phyloP scores from a whole-genome alignment of 108 stramenopile genomes.

The Seminavis robusta region DNA sequence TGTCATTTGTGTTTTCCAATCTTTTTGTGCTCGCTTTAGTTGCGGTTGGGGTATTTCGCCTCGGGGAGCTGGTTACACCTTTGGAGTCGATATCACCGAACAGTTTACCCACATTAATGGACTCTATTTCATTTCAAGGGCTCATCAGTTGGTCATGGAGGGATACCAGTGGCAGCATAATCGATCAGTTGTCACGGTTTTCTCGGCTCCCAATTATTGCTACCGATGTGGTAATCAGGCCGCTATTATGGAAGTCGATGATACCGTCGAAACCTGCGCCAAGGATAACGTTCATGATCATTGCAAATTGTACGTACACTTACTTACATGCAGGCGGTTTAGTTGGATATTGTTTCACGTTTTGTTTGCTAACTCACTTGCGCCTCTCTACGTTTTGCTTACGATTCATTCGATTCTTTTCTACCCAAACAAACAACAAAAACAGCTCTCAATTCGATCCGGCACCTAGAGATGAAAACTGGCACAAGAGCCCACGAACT shows the following conservation, averaged over 20 bases:
- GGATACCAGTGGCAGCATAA: slow-evolving; percentile 98
- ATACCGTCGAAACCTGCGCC: slow-evolving; percentile 66
- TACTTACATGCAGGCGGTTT: too few species aligned
- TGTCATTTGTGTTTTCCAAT: not conserved
- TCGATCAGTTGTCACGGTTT: slow-evolving; percentile 95
- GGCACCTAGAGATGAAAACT: slow-evolving; percentile 72
- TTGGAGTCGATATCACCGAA: slow-evolving; percentile 86
- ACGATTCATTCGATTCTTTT: not conserved
- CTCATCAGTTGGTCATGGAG: slow-evolving; percentile 95
- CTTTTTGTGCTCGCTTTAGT: not conserved
- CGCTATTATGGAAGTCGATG: slow-evolving; percentile 98
- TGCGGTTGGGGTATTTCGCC: slow-evolving; percentile 96
- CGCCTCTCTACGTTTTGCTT: not conserved
- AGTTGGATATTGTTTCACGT: not conserved
- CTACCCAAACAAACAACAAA: too few species aligned
- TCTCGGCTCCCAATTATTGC: slow-evolving; percentile 98
- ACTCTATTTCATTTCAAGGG: slow-evolving; percentile 75
- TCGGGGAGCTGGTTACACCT: slow-evolving; percentile 97
- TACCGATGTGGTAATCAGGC: slow-evolving; percentile 99
- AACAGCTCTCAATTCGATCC: slow-evolving; percentile 77
- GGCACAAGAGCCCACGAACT: slow-evolving; percentile 76
- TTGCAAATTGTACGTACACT: slow-evolving; percentile 69
- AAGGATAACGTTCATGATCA: slow-evolving; percentile 68
- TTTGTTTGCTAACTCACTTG: slow-evolving; percentile 5
- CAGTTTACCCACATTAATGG: slow-evolving; percentile 91